Base-by-base conservation (phyloP, 1,139 yeast genomes). In the Candida sp. region DNA sequence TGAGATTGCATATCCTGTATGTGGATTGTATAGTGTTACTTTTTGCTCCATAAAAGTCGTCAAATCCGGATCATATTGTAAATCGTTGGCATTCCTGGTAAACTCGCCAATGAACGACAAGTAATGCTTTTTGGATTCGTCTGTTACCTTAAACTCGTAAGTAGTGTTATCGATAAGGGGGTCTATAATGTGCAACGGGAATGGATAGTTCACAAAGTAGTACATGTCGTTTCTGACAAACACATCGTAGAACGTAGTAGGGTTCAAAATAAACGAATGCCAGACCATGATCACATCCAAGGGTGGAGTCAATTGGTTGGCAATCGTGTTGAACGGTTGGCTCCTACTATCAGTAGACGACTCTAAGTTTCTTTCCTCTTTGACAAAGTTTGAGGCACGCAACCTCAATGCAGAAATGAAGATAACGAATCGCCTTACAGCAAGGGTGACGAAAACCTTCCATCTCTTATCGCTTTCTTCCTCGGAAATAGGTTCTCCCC, bases 281-380 rank as follows among this genome's bases (percentile, higher is more conserved):
- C 79, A 75, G 1, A 74, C 73, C 70, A 74, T 63, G 9, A 73
- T 47, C 7, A 75, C 67, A 52, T 73, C 78, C 42, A 72, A 54
- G 2, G 76, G 75, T 1, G 77, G 76, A 17, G 26, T n/a, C 42
- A 44, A 23, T 12, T 28, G 33, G 26, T 40, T 40, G 7, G 33
- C 26, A 32, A 40, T 40, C 5, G 23, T 26, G 3, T 31, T 31
- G 22, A 33, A 26, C n/a, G 5, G 28, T 33, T 33, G 38, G 12
- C 42, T 40, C 28, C 42, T 27, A n/a, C 25, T 28, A 5, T 40
- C 42, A 3, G 23, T 12, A 27, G 27, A 17, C 4, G 25, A 7
- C 30, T 38, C 41, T 6, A 37, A 7, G n/a, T n/a, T 3, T 12
- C 27, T 11, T 5, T 2, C 3, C 4, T 17, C 27, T 6, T 3